Base-by-base conservation (phyloP, 768 basidiomycete genomes). In the Lactifluus echinatus region DNA sequence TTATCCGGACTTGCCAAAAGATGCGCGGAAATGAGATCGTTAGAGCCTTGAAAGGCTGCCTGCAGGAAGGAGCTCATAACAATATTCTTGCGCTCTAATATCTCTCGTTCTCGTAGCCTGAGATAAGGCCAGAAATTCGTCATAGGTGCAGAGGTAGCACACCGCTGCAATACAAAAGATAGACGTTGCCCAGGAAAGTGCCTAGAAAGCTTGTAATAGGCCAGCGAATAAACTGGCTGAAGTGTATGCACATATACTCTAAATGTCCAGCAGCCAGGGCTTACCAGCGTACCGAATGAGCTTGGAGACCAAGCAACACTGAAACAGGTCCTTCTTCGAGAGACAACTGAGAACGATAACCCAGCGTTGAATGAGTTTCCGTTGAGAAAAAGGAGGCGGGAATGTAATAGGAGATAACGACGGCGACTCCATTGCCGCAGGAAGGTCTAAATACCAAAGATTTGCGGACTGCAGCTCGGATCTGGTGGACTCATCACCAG, bases 121-220 rank as follows among this genome's bases (percentile, higher is more conserved):
- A 88, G 73, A 66, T 89, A 89, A 7, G 87, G 85, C 88, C 88
- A 90, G 65, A 84, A 72, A 61, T 89, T 81, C 1, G 76, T 79
- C 69, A 76, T 81, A 17, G 72, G 74, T 14, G 51, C 21, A 56
- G 68, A 15, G 77, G 68, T 62, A 12, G 28, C 33, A 31, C 79
- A 70, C 11, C 67, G 66, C 44, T 69, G 56, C 47, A 79, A 58
- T 7, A 81, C 50, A 0, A 60, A 34, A 17, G 71, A 69, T 42
- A 82, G 69, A 44, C 85, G 78, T 24, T 59, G 62, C 8, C 87
- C 87, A 23, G 72, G 43, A 64, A 79, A 87, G 15, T 72, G 55
- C 23, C 68, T 71, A 15, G 50, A 60, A 8, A 89, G 73, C 34
- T 77, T 76, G 51, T 75, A 68, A 12, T 66, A 64, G 0, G 87